Conservation (phyloP, 805 yeast species). For the Candida silvatica region DNA sequence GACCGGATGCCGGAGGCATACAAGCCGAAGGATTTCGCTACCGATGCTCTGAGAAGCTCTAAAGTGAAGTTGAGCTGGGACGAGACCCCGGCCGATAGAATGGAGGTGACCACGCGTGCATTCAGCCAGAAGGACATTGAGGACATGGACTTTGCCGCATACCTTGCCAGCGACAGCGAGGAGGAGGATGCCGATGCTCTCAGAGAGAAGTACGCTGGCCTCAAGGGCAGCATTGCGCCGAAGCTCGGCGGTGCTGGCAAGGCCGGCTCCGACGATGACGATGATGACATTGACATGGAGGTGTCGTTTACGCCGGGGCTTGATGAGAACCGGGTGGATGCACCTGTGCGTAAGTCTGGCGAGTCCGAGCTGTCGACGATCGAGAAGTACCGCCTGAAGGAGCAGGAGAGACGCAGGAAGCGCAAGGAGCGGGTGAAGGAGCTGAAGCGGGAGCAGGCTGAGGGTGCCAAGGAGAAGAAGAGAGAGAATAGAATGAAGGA, state of each 20-base stretch:
- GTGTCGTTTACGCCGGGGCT: constrained; percentile 91
- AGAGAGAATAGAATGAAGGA: constrained; percentile 37
- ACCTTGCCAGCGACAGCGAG: constrained; percentile 69
- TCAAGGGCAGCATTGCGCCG: constrained; percentile 33
- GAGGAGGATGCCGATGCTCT: constrained; percentile 25
- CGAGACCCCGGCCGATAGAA: constrained; percentile 90
- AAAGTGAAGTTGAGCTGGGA: constrained; percentile 98
- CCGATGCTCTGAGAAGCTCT: constrained; percentile 94
- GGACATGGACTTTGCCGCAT: constrained; percentile 88
- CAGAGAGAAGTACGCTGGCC: constrained; percentile 53
- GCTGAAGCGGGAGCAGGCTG: constrained; percentile 43
- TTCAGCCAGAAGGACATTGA: constrained; percentile 84
- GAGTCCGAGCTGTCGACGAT: constrained; percentile 61
- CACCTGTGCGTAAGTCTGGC: no score
- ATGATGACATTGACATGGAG: constrained; percentile 82
- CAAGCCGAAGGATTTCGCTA: constrained; percentile 72
- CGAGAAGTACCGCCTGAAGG: constrained; percentile 75
- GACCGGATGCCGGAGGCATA: constrained; percentile 65
- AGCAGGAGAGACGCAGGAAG: constrained; percentile 83
- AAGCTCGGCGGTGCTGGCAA: constrained; percentile 8
- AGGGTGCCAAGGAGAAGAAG: constrained; percentile 24
- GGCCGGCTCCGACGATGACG: constrained; percentile 29
- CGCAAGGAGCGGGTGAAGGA: constrained; percentile 73
- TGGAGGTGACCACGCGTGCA: constrained; percentile 65
- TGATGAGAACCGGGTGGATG: no score